Base-by-base conservation (phyloP, 2,329 filamentous ascomycete genomes). In the Diaporthe sp. region DNA sequence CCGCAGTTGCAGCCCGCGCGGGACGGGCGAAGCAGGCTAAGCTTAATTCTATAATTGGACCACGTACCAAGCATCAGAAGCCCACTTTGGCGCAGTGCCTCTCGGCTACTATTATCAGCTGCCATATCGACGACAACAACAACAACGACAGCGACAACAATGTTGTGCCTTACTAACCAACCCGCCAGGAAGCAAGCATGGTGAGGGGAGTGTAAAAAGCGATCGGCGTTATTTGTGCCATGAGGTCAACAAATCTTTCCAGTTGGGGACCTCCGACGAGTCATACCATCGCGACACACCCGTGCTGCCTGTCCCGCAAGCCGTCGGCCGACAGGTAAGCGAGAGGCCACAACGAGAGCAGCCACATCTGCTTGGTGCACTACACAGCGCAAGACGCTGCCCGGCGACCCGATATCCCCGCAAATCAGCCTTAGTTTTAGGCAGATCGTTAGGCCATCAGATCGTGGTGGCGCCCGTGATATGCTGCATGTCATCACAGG, bases 21-120 rank as follows among this genome's bases (percentile, higher is more conserved):
- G 63, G 68, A 70, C 30, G 6, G 42, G 53, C 27, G 69, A 59
- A 50, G 53, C 9, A 44, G 37, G 42, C 55, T 51, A 61, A 63
- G 69, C 58, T 63, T 71, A 71, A 71, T 71, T 71, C 69, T 71
- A 71, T 61, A 61, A 63, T 63, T 71, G 69, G 55, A 32, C 53
- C 19, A 17, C 5, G 3, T 22, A 19, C 32, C 56, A 37, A 71
- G 37, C n/a, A 32, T 71, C 51, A 27, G 17, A n/a, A 47, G 44
- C 42, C 69, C 58, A 39, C 55, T 32, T n/a, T 53, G 12, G 56
- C 13, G n/a, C 19, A 13, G 69, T 12, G 68, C 37, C 25, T 17
- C 42, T 58, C 32, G n/a, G n/a, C 44, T n/a, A 19, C 56, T 19
- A 71, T 61, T 35, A 42, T 50, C 66, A 58, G 30, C 51, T 56